phyloP scores from a whole-genome alignment of 345 rosid species.

The Pugionium dolabratum region DNA sequence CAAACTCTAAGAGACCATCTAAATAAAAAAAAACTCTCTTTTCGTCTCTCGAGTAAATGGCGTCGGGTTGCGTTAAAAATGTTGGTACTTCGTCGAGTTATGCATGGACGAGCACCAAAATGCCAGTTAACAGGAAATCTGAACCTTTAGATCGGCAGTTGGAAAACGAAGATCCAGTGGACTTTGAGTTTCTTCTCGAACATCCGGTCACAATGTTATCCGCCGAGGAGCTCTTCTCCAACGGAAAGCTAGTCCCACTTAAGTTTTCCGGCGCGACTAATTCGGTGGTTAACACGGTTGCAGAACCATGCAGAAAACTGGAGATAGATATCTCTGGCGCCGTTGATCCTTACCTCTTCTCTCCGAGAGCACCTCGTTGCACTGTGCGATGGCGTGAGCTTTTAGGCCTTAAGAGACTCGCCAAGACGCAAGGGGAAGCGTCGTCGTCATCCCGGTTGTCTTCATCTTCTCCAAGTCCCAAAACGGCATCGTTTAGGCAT shows the following conservation, averaged over 20 bases:
- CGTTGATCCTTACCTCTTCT: constrained; percentile 60
- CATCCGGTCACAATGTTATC: constrained; percentile 84
- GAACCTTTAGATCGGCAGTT: constrained; percentile 21
- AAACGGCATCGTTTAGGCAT: constrained; percentile 56
- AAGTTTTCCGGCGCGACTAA: constrained; percentile 45
- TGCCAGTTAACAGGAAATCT: constrained; percentile 25
- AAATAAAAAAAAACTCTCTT: neutral
- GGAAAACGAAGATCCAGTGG: constrained; percentile 47
- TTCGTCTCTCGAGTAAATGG: constrained; percentile 47
- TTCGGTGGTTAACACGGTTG: constrained; percentile 15
- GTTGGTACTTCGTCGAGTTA: constrained; percentile 49
- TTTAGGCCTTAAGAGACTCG: constrained; percentile 62
- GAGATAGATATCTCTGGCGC: constrained; percentile 47
- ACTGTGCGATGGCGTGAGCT: constrained; percentile 91
- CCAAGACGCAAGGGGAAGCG: too few species aligned
- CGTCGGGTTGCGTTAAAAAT: constrained; percentile 83
- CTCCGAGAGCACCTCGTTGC: constrained; percentile 83
- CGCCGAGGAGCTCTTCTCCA: constrained; percentile 89
- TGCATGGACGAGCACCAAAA: constrained; percentile 38
- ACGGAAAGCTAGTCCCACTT: constrained; percentile 82
- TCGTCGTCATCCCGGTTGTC: constrained; percentile 13
- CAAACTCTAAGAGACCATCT: constrained; percentile 25
- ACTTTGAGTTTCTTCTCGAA: constrained; percentile 88
- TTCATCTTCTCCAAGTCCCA: constrained; percentile 42
- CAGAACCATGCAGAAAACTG: constrained; percentile 48